These are phyloP conservation scores for Tremella fuciformis DNA, from an alignment of 768 basidiomycete species.

Conservation along the genomic window DNA sequence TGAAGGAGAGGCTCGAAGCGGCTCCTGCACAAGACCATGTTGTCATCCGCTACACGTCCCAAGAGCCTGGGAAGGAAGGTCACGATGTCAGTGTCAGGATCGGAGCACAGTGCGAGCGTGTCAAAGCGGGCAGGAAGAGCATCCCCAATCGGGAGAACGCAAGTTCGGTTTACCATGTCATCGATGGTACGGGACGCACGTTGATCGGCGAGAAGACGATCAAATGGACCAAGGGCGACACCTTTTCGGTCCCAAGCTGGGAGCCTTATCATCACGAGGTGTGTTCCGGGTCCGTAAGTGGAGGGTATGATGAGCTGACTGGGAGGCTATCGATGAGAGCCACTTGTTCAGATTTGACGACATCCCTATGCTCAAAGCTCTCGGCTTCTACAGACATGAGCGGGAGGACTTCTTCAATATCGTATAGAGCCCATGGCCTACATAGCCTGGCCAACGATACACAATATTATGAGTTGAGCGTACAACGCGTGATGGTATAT, in stretches of 20 bases:
- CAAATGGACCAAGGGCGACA: conserved; percentile 22
- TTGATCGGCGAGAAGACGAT: conserved; percentile 16
- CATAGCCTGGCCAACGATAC: no score
- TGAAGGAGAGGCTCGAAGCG: conserved; percentile 15
- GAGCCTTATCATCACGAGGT: conserved; percentile 21
- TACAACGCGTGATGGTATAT: no score
- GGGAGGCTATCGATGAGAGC: conserved; percentile 1
- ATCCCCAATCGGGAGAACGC: conserved; percentile 8
- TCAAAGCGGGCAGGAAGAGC: conserved; percentile 5
- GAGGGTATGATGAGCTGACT: background rate
- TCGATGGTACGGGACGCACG: conserved; percentile 15
- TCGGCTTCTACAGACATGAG: conserved; percentile 14
- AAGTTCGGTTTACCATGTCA: conserved; percentile 23
- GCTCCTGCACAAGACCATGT: background rate
- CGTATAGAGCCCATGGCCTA: no score
- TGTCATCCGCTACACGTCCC: conserved; percentile 13
- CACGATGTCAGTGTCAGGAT: conserved; percentile 16
- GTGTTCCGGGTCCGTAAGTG: conserved; percentile 5
- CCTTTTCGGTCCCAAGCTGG: conserved; percentile 16
- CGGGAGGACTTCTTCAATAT: conserved; percentile 11
- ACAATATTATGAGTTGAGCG: no score
- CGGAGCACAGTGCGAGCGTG: conserved; percentile 22
- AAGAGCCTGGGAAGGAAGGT: conserved; percentile 14
- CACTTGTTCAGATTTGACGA: conserved; percentile 21
- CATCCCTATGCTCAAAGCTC: conserved; percentile 15